These are phyloP conservation scores for Inga leiocalycina DNA, from an alignment of 306 rosid genomes.

Conservation along the genomic window DNA sequence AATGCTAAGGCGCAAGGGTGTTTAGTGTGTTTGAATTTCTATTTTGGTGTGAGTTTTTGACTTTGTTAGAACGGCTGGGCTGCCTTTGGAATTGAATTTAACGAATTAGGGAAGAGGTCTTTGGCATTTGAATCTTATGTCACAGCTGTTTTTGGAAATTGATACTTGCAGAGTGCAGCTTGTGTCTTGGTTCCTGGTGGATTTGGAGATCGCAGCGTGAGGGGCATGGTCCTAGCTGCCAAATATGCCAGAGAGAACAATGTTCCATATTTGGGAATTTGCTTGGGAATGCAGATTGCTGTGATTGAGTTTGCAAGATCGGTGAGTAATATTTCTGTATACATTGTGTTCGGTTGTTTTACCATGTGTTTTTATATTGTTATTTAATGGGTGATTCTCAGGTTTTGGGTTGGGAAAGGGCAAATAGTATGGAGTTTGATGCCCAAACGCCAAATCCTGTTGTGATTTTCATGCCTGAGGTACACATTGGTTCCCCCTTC, in stretches of 20 bases:
- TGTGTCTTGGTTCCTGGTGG: slow-evolving; percentile 99
- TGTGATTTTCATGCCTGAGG: slow-evolving; percentile 99
- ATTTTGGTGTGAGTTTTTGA: background rate
- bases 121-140: slow-evolving; percentile 29
- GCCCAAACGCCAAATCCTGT: slow-evolving; percentile 78
- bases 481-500: slow-evolving; percentile 27
- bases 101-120: slow-evolving; percentile 29
- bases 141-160: slow-evolving; percentile 22
- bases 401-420: slow-evolving; percentile 90
- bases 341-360: slow-evolving; percentile 23
- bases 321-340: slow-evolving; percentile 57
- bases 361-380: slow-evolving; percentile 19
- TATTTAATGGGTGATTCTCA: slow-evolving; percentile 43
- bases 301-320: slow-evolving; percentile 96
- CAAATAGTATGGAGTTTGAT: slow-evolving; percentile 86
- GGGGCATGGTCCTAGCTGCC: slow-evolving; percentile 96
- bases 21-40: slow-evolving; percentile 3
- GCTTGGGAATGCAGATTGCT: slow-evolving; percentile 98
- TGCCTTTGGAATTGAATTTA: slow-evolving; percentile 24
- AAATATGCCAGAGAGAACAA: slow-evolving; percentile 96
- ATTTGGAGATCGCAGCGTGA: slow-evolving; percentile 98
- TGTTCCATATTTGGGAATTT: slow-evolving; percentile 94
- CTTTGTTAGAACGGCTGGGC: slow-evolving; percentile 25
- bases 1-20: background rate
- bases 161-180: slow-evolving; percentile 71